Evolutionary conservation across 805 yeast species (phyloP).

Genomic region (Saccharomycopsis synnaedendra): DNA sequence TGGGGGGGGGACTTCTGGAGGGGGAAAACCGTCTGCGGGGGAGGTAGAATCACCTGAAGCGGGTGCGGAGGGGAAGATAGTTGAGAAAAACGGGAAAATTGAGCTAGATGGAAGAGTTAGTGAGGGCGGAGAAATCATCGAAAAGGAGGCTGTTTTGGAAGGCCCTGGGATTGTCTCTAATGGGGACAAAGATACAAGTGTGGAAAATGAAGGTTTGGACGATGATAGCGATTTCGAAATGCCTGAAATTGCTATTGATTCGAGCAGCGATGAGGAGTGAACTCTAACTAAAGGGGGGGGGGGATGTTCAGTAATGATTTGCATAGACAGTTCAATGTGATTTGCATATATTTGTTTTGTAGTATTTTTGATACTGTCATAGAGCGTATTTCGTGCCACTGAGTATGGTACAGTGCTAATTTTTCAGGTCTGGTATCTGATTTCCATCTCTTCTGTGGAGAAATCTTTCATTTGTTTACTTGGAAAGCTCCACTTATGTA

Average conservation of each 20-base stretch:
- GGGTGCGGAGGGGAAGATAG: not conserved
- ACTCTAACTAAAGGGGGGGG: not conserved
- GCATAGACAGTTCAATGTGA: too few species aligned
- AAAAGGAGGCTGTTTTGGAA: not conserved
- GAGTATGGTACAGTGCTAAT: too few species aligned
- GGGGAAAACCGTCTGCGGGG: not conserved
- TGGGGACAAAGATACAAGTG: not conserved
- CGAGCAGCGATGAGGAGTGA: conserved; percentile 13
- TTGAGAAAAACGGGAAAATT: not conserved
- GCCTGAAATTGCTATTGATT: conserved; percentile 15
- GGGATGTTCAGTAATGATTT: too few species aligned
- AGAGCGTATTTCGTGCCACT: too few species aligned
- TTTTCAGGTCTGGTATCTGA: too few species aligned
- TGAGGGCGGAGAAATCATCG: not conserved
- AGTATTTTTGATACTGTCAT: too few species aligned
- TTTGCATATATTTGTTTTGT: too few species aligned
- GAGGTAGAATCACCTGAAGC: not conserved
- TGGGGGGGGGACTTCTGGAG: too few species aligned
- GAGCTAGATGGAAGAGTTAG: not conserved
- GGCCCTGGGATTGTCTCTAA: too few species aligned
- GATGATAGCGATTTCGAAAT: conserved; percentile 14
- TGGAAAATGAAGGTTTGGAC: conserved; percentile 3
- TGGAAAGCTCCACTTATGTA: too few species aligned
- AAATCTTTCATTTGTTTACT: too few species aligned
- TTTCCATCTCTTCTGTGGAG: too few species aligned